A percentile compares a stretch with the other conserved stretches of the same genome.
Conservation (phyloP, 2,329 filamentous ascomycete genomes). For the Tolypocladium tropicale region DNA sequence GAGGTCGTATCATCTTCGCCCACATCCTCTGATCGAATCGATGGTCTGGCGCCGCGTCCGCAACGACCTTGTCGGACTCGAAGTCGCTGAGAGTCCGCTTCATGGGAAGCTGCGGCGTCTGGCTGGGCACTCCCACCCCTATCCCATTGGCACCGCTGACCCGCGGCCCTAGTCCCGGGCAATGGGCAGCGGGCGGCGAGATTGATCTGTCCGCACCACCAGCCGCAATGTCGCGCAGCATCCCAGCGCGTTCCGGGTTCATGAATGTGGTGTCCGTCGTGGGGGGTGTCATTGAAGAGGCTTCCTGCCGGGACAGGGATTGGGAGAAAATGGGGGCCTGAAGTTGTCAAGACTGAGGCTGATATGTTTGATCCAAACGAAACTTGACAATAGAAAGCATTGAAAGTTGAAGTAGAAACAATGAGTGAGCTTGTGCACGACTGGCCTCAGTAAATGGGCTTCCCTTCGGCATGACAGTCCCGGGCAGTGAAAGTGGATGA, state of each 20-base stretch:
- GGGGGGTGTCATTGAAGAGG: neutral
- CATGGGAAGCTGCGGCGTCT: neutral
- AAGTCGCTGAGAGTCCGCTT: neutral
- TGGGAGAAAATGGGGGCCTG: neutral
- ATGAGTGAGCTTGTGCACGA: too few relatives aligned
- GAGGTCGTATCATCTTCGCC: neutral
- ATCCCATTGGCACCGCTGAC: neutral
- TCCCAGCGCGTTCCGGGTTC: constrained; percentile 16
- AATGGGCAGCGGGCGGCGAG: neutral
- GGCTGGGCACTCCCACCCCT: neutral
- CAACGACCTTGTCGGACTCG: neutral
- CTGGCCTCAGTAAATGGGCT: too few relatives aligned
- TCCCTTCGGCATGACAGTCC: too few relatives aligned
- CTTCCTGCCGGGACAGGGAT: neutral
- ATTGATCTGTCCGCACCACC: neutral
- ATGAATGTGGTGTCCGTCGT: constrained; percentile 3
- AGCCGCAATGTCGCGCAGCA: constrained; percentile 10
- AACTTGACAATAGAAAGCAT: too few relatives aligned
- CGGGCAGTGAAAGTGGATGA: too few relatives aligned
- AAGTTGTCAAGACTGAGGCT: neutral
- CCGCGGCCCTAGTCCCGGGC: neutral
- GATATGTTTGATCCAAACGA: neutral
- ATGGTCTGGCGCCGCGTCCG: constrained; percentile 1
- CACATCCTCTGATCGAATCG: neutral
- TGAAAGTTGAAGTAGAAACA: too few relatives aligned